Conservation (phyloP, 1,139 yeast species). For the Yamadazyma blattariae region DNA sequence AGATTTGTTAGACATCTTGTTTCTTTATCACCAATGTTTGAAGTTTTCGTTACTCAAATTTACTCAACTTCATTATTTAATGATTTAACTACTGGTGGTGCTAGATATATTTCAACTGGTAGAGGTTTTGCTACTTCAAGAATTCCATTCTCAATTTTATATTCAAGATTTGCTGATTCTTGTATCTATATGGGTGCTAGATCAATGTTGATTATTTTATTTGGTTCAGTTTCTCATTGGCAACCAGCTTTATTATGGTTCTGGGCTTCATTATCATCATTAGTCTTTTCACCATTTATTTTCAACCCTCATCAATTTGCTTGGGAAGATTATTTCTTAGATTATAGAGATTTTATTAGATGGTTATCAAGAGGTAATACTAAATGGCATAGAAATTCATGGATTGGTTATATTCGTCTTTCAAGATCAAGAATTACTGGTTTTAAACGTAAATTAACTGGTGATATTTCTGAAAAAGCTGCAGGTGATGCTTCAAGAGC, state of each 20-base stretch:
- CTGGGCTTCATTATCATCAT: slow-evolving; percentile 92
- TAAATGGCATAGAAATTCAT: slow-evolving; percentile 98
- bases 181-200: slow-evolving; percentile 97
- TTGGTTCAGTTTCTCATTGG: slow-evolving; percentile 94
- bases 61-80: slow-evolving; percentile 88
- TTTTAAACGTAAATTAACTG: slow-evolving; percentile 88
- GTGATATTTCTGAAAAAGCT: slow-evolving; percentile 87
- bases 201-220: slow-evolving; percentile 80
- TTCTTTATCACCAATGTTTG: slow-evolving; percentile 94
- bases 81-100: slow-evolving; percentile 98
- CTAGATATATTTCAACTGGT: slow-evolving; percentile 98
- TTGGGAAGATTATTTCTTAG: slow-evolving; percentile 98
- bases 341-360: slow-evolving; percentile 96
- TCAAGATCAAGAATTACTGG: slow-evolving; percentile 97
- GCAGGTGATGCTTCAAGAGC: slow-evolving; percentile 96
- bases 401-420: slow-evolving; percentile 97
- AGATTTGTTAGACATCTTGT: slow-evolving; percentile 87
- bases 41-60: slow-evolving; percentile 97
- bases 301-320: slow-evolving; percentile 99
- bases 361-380: slow-evolving; percentile 99
- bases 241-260: slow-evolving; percentile 97
- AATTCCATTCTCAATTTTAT: slow-evolving; percentile 93
- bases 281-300: slow-evolving; percentile 89
- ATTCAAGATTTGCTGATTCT: slow-evolving; percentile 95
- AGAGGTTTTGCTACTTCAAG: slow-evolving; percentile 99